phyloP scores from a whole-genome alignment of 2,329 filamentous ascomycete genomes.

The Arthrobotrys musiformis region DNA sequence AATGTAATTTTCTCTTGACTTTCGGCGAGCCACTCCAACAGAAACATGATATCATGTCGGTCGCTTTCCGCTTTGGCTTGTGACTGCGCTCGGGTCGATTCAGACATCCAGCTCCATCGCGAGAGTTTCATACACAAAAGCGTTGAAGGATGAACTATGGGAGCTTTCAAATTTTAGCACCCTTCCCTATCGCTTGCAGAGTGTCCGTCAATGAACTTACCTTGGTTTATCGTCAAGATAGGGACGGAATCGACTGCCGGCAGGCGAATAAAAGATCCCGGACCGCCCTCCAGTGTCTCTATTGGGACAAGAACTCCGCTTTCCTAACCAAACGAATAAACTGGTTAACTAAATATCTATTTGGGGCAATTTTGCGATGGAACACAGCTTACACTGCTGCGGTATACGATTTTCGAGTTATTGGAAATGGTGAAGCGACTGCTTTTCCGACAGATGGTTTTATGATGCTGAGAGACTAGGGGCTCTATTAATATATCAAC shows the following conservation, averaged over 20 bases:
- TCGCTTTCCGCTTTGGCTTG: not conserved
- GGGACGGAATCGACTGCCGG: not conserved
- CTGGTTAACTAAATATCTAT: not conserved
- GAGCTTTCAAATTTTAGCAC: not conserved
- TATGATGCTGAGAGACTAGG: not conserved
- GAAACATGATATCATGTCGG: slow-evolving; percentile 1
- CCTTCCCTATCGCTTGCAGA: not conserved
- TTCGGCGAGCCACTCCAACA: slow-evolving; percentile 14
- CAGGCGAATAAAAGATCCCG: not conserved
- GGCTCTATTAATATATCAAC: slow-evolving; percentile 19
- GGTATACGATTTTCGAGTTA: slow-evolving; percentile 12
- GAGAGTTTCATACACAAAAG: slow-evolving; percentile 13
- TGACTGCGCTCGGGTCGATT: slow-evolving; percentile 9
- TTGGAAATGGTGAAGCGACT: not conserved
- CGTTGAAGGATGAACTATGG: slow-evolving; percentile 15
- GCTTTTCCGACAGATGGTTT: not conserved
- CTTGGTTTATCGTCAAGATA: not conserved
- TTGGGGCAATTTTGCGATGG: no score
- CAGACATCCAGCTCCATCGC: slow-evolving; percentile 28
- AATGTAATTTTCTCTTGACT: slow-evolving; percentile 7
- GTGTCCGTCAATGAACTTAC: not conserved
- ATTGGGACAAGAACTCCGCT: not conserved
- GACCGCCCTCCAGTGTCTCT: not conserved
- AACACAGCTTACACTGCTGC: not conserved
- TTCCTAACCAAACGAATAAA: not conserved